Conservation (phyloP, 768 basidiomycete species). For the Phanerodontia chrysosporium region DNA sequence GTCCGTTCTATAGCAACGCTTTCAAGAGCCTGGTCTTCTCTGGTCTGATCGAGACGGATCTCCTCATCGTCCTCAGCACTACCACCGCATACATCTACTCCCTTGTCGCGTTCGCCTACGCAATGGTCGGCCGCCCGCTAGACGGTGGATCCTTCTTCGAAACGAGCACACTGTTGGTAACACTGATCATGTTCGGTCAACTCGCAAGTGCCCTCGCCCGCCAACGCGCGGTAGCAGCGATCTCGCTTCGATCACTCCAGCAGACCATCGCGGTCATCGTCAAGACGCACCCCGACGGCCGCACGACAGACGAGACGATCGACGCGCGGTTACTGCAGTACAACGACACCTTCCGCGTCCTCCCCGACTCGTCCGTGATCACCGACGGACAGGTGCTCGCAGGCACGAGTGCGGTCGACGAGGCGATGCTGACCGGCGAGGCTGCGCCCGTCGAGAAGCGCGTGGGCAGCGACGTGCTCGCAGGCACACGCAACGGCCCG, state of each 20-base stretch:
- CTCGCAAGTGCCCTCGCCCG: constrained; percentile 35
- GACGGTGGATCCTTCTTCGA: constrained; percentile 36
- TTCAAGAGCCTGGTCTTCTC: constrained; percentile 33
- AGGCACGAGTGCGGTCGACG: constrained; percentile 36
- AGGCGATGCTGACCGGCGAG: constrained; percentile 42
- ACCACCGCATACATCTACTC: constrained; percentile 39
- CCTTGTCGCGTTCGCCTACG: constrained; percentile 33
- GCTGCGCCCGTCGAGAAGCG: constrained; percentile 33
- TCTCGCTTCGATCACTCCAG: constrained; percentile 29
- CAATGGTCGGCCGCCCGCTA: constrained; percentile 27
- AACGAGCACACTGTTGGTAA: constrained; percentile 38
- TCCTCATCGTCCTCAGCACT: constrained; percentile 36
- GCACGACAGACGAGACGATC: constrained; percentile 10
- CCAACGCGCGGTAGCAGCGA: constrained; percentile 31
- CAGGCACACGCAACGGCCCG: constrained; percentile 35
- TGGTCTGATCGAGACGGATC: constrained; percentile 34
- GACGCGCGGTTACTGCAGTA: constrained; percentile 32
- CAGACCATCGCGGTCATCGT: constrained; percentile 28
- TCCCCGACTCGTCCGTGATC: constrained; percentile 30
- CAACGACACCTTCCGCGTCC: constrained; percentile 33
- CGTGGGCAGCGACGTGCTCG: constrained; percentile 30
- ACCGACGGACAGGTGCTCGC: constrained; percentile 35
- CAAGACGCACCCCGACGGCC: constrained; percentile 16
- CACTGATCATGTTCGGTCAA: constrained; percentile 38
- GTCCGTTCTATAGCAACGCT: constrained; percentile 33